Conservation (phyloP, 495 filamentous ascomycete genomes). For the Saxispiralis lemnorum region DNA sequence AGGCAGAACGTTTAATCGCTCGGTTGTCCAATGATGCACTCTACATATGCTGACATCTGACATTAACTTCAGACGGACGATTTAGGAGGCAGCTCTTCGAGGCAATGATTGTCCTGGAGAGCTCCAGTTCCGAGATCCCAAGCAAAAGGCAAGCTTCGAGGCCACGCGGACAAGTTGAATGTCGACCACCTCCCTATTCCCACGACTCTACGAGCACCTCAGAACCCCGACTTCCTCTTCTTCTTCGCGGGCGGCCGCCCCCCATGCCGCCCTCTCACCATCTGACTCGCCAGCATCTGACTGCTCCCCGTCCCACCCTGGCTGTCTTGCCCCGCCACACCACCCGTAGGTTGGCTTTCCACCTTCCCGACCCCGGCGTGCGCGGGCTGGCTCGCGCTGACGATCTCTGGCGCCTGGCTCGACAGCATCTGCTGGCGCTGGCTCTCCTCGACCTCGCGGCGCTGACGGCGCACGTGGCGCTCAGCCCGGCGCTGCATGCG, state of each 20-base stretch:
- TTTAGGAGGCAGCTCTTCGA: too few relatives aligned
- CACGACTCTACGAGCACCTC: not conserved
- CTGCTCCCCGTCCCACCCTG: not conserved
- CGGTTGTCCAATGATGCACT: too few relatives aligned
- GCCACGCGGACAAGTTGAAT: too few relatives aligned
- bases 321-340: not conserved
- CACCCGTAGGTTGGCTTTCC: conserved; percentile 5
- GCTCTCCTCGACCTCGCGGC: conserved; percentile 11
- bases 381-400: conserved; percentile 9
- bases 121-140: too few relatives aligned
- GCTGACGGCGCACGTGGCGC: conserved; percentile 6
- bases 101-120: too few relatives aligned
- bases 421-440: conserved; percentile 1
- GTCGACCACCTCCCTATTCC: too few relatives aligned
- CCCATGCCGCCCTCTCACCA: conserved; percentile 20
- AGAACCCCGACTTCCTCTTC: conserved; percentile 23
- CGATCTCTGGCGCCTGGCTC: conserved; percentile 9
- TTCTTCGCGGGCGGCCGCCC: conserved; percentile 18
- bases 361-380: not conserved
- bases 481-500: conserved; percentile 6
- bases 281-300: conserved; percentile 17
- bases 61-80: too few relatives aligned
- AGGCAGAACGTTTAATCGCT: too few relatives aligned
- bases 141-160: too few relatives aligned
- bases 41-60: too few relatives aligned